Conservation (phyloP, 176 grass and related monocot genomes). For the Hordeum marinum region DNA sequence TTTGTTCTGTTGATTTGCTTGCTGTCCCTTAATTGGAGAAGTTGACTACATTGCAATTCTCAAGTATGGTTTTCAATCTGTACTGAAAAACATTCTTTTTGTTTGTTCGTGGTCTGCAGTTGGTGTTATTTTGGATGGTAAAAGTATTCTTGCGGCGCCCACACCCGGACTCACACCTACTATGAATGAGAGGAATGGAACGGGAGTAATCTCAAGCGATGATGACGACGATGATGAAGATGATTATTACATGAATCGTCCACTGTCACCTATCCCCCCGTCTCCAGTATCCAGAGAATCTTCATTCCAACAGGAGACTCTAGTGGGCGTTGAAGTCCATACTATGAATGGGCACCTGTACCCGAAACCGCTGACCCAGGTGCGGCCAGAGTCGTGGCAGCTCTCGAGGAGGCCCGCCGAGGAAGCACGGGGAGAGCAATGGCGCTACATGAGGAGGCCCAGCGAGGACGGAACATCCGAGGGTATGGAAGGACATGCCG, state of each 20-base stretch:
- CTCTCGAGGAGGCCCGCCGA: conserved; percentile 30
- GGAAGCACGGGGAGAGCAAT: conserved; percentile 39
- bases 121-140: conserved; percentile 49
- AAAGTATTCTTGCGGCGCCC: conserved; percentile 16
- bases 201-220: conserved; percentile 40
- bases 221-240: conserved; percentile 40
- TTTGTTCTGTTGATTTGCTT: conserved; percentile 4
- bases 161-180: not conserved
- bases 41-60: not conserved
- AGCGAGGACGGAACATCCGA: conserved; percentile 42
- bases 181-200: conserved; percentile 35
- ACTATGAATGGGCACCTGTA: conserved; percentile 61
- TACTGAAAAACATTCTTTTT: conserved; percentile 9
- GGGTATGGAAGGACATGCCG: conserved; percentile 24
- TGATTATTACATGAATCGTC: conserved; percentile 53
- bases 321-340: conserved; percentile 37
- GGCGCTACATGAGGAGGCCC: conserved; percentile 36
- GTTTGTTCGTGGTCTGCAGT: conserved; percentile 30
- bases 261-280: conserved; percentile 40
- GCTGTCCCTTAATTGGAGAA: not conserved
- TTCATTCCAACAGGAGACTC: conserved; percentile 57
- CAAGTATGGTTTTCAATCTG: not conserved
- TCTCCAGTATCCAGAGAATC: conserved; percentile 64
- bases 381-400: conserved; percentile 48
- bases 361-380: conserved; percentile 45